phyloP scores from a whole-genome alignment of 2,329 filamentous ascomycete genomes.

The Podosphaera fusca region DNA sequence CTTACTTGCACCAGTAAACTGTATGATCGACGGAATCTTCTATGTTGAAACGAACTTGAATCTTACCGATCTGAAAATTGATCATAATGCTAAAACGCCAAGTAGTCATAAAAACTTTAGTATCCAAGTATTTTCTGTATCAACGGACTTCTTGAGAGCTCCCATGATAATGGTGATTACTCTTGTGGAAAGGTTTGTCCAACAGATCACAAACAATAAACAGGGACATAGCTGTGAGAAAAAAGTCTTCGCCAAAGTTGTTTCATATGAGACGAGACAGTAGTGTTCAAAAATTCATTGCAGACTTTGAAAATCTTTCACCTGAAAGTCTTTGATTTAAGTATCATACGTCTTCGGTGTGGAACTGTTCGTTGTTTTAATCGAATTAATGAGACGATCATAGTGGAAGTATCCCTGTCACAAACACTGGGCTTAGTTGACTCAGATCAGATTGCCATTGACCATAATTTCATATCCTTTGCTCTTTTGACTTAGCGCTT shows the following conservation, averaged over 20 bases:
- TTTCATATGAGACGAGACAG: neutral
- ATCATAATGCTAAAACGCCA: no score
- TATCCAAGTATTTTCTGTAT: no score
- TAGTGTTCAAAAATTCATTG: neutral
- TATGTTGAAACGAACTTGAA: no score
- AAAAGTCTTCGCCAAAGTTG: neutral
- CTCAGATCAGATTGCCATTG: conserved; percentile 52
- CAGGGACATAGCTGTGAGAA: neutral
- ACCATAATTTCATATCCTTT: conserved; percentile 65
- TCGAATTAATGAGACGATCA: neutral
- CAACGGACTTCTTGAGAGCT: neutral
- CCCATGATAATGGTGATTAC: neutral
- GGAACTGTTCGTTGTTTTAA: neutral
- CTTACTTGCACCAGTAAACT: no score
- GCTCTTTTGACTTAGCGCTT: conserved; percentile 63
- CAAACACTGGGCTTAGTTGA: neutral
- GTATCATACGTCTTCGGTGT: neutral
- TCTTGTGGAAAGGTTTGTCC: neutral
- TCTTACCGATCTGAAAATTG: no score
- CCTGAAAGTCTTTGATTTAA: neutral
- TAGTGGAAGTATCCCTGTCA: neutral
- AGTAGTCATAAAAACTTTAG: no score
- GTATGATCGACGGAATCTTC: no score
- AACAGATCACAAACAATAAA: neutral
- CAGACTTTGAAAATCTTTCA: neutral